Evolutionary conservation across 257 asterid species (phyloP).

Genomic region (Capsicum rhomboideum): DNA sequence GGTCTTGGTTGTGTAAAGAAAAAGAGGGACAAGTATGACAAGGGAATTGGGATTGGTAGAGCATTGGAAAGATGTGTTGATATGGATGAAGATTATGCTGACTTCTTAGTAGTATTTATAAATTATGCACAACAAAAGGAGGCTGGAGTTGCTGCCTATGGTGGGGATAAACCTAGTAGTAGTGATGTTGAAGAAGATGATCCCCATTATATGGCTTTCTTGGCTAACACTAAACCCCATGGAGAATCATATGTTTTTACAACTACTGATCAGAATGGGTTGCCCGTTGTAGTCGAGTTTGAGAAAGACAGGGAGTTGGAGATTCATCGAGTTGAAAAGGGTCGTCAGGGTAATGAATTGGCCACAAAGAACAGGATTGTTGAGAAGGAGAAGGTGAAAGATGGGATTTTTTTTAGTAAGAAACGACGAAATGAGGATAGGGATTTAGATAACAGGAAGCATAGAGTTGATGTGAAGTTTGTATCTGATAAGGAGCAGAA

Average conservation of each 20-base stretch:
- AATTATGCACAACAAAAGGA: not conserved
- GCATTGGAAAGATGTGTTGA: not conserved
- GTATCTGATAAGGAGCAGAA: not conserved
- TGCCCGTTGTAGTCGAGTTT: constrained; percentile 1
- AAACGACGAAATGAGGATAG: not conserved
- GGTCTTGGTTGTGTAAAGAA: not conserved
- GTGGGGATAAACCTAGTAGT: not conserved
- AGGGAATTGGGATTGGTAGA: not conserved
- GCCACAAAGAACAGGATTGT: not conserved
- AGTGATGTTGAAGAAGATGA: not conserved
- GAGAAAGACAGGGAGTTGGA: not conserved
- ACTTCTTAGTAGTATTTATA: not conserved
- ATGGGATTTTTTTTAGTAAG: not conserved
- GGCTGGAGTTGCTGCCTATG: not conserved
- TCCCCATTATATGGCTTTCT: constrained; percentile 12
- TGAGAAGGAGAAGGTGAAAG: not conserved
- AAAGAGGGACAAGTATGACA: not conserved
- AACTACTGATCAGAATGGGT: constrained; percentile 3
- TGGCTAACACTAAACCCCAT: not conserved
- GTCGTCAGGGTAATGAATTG: too few species aligned
- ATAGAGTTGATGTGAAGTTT: not conserved
- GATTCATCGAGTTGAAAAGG: not conserved
- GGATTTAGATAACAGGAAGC: not conserved
- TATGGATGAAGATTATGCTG: not conserved
- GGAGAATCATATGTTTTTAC: constrained; percentile 10